Base-by-base conservation (phyloP, 2,329 filamentous ascomycete genomes). In the Leptoxyphium fumago region DNA sequence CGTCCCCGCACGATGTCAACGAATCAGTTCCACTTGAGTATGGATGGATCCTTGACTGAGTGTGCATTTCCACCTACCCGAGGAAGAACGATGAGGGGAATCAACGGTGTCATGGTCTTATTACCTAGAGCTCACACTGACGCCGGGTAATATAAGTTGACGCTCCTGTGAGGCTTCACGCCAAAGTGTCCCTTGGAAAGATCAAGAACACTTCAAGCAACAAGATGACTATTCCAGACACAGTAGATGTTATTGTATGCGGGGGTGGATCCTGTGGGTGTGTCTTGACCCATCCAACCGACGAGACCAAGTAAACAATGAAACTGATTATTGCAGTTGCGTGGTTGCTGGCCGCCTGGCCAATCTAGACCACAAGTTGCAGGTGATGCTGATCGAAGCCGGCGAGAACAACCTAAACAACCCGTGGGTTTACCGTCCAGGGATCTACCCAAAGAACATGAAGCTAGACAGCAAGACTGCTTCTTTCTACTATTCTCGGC, bases 211-310 rank as follows among this genome's bases (percentile, higher is more conserved):
- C 11, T 14, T 40, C 30, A n/a, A 29, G 15, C 32, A 14, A 41
- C 53, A 61, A 51, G 3, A 79, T 77, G 71, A 75, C 71, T 51
- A 69, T 86, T 49, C 81, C 82, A 30, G 81, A 86, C 46, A 82
- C 86, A 68, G 82, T 84, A 56, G 82, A 86, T 60, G 85, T 87
- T 54, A 86, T 86, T 54, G 80, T 86, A 28, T 82, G 78, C 51
- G 82, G 82, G 55, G 82, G 82, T 56, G 82, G 82, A 44, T 83
- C 78, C 59, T 77, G 73, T 48, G 78, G 75, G 73, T 78, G 59
- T 48, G 65, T 46, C 9, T 13, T 15, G 13, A 15, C 11, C 32
- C 15, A 36, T 9, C 9, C 15, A 13, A 36, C 9, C 21, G 7
- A 26, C 11, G 11, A 46, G 42, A 34, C 46, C 10, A 39, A 40